Evolutionary conservation across 2,329 filamentous ascomycete genomes (phyloP), one percentile per base, ranked within the genome.

Genomic region (Alternaria gansuensis): DNA sequence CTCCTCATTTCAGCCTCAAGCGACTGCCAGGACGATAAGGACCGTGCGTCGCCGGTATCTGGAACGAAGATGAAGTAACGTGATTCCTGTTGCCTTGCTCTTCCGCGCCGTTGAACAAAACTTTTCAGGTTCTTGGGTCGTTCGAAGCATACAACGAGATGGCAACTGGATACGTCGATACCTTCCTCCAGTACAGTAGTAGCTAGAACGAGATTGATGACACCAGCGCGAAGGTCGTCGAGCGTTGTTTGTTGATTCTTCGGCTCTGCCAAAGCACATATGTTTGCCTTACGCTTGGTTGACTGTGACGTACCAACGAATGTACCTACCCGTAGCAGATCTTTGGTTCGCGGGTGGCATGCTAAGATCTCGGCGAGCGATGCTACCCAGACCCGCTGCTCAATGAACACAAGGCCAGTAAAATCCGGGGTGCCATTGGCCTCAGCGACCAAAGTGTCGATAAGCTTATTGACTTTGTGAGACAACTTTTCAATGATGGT

Each of bases 1-100:
- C 77, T 72, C 66, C 88, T 90, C 89, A 97, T 93, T n/a, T 86
- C 80, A 3, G 82, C 74, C 71, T 97, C 94, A 14, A 95, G 80
- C 0, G 74, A 69, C 26, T 86, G 79, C 90, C 91, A 96, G 26
- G 84, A 81, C 3, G 74, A 65, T 2, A 82, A 64, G 64, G 26
- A 67, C 54, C 40, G 80, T 69, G 33, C 75, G 66, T 4, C 54
- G 11, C 58, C 63, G 7, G 23, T 43, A 8, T 78, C 68, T 59
- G 81, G 73, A 13, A 83, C 72, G 62, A 88, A 80, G 2, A 88
- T 72, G 54, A 79, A 81, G 73, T 84, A 84, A 58, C 82, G 82
- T 1, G 87, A 89, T 10, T 82, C 74, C 48, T 82, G 75, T 59
- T 83, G 82, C 48, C 88, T 81, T 14, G 88, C 88, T 60, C 88